Conservation (phyloP, 345 rosid genomes). For the Brassica rapa region DNA sequence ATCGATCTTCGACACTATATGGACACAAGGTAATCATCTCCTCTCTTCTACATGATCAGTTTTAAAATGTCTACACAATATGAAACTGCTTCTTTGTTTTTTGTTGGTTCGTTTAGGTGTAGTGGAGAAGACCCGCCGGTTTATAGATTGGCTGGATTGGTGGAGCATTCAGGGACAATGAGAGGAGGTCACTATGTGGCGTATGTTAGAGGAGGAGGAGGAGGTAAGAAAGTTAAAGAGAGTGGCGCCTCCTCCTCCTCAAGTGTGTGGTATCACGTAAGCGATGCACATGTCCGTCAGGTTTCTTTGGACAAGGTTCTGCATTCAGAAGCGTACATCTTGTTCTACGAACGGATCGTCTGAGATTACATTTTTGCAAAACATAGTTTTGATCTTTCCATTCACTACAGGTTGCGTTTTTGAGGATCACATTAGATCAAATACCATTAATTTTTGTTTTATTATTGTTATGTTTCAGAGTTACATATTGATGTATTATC, state of each 20-base stretch:
- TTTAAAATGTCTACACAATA: background rate
- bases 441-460: background rate
- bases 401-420: background rate
- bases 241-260: background rate
- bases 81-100: background rate
- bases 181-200: constrained; percentile 95
- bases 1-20: constrained; percentile 74
- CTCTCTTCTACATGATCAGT: background rate
- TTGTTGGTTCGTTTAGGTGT: constrained; percentile 44
- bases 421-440: constrained; percentile 4
- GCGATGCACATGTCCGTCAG: constrained; percentile 67
- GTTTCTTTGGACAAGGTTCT: constrained; percentile 77
- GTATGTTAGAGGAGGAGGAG: constrained; percentile 58
- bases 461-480: background rate
- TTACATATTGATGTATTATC: constrained; percentile 15
- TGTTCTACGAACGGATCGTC: constrained; percentile 66
- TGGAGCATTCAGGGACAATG: constrained; percentile 92
- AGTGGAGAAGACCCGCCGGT: constrained; percentile 37
- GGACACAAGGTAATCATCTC: constrained; percentile 67
- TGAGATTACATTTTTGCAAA: constrained; percentile 8
- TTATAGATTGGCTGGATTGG: constrained; percentile 74
- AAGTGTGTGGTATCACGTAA: constrained; percentile 61
- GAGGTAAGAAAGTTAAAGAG: background rate
- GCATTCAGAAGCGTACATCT: constrained; percentile 78
- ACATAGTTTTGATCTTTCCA: background rate